Evolutionary conservation across 2,329 filamentous ascomycete species (phyloP), one percentile per base, ranked within the genome.

Genomic region (Chaetomiaceae sp.): DNA sequence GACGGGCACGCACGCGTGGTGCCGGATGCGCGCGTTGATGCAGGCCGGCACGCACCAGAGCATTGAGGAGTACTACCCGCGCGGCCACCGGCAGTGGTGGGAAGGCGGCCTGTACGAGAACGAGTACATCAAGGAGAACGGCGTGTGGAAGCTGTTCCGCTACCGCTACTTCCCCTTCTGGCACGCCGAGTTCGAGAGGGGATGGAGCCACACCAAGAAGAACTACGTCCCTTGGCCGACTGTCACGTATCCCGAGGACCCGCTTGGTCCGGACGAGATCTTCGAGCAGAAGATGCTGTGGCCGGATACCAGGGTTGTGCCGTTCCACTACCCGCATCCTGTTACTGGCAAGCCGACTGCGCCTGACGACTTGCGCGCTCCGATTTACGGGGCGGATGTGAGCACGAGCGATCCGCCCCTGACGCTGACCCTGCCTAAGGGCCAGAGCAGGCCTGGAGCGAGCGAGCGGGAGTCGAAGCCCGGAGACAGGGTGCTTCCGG

Each of bases 41-140:
- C 73, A 74, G 39, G 77, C 77, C 0, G 77, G 78, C 46, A 78
- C 76, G 27, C 79, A 82, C 64, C 68, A 76, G 60, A 75, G 71
- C 53, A 72, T 81, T 61, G 70, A 72, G 43, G 72, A 75, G 39
- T 69, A 68, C 8, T 76, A 80, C 59, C 77, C 78, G 6, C 72
- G 76, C 11, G 78, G 78, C 2, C 71, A 77, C 44, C 70, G 74
- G 11, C 78, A 81, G 63, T 82, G 79, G 79, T 81, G 77, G 75
- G 79, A 82, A 64, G 78, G 78, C 39, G 78, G 79, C 3, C 65
- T 81, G 33, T 82, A 82, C 65, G 78, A 81, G 66, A 82, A 81
- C 61, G 78, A 81, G 63, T 82, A 80, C 64, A 74, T 81, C 66
- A 80, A 79, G 65, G 77, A 81, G 60, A 65, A 75, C 55, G 77